Conservation (phyloP, 148 eudicot species). For the Rhododendron henanense region DNA sequence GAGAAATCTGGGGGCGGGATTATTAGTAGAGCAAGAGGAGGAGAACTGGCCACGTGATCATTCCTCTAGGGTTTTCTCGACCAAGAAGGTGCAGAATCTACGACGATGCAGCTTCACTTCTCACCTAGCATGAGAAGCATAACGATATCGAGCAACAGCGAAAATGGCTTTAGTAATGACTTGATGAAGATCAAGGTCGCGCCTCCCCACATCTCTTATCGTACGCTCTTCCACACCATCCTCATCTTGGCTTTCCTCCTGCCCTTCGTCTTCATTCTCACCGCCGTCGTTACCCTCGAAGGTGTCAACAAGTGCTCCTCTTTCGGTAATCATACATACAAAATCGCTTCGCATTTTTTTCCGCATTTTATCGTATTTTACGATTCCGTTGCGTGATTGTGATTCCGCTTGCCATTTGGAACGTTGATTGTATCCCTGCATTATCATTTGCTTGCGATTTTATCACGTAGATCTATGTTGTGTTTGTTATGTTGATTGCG, state of each 20-base stretch:
- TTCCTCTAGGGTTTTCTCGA: constrained; percentile 16
- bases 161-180: constrained; percentile 59
- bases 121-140: constrained; percentile 99
- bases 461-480: constrained; percentile 1
- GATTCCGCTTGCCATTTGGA: background rate
- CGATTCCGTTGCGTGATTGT: background rate
- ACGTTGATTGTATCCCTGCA: background rate
- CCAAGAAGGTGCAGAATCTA: constrained; percentile 13
- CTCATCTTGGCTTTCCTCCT: constrained; percentile 80
- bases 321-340: constrained; percentile 46
- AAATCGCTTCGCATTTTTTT: background rate
- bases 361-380: background rate
- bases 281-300: constrained; percentile 95
- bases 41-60: constrained; percentile 7
- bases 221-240: constrained; percentile 82
- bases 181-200: constrained; percentile 99
- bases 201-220: constrained; percentile 85
- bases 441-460: background rate
- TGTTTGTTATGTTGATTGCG: background rate
- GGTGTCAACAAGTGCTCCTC: constrained; percentile 99
- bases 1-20: constrained; percentile 12
- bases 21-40: background rate
- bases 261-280: constrained; percentile 93
- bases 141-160: constrained; percentile 65
- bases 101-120: constrained; percentile 98